Percentiles rank a stretch among this genome's conserved stretches.
phyloP scores from a whole-genome alignment of 306 rosid species.

The Prunus campanulata region DNA sequence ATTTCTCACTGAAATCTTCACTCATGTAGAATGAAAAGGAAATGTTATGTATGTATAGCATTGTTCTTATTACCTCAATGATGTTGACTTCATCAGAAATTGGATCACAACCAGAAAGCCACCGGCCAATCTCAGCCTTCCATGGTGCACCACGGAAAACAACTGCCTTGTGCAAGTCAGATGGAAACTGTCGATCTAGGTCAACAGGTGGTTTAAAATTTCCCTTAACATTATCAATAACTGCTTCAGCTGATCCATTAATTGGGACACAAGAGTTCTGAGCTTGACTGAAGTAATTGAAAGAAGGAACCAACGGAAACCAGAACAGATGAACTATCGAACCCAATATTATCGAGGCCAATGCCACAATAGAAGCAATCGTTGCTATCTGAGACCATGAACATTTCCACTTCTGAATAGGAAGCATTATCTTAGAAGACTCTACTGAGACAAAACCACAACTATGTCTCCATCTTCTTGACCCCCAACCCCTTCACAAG shows the following conservation, averaged over 20 bases:
- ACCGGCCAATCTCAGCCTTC: conserved; percentile 83
- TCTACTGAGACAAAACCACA: conserved; percentile 21
- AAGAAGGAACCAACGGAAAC: conserved; percentile 74
- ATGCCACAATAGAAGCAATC: conserved; percentile 57
- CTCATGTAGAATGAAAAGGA: not conserved
- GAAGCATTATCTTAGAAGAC: conserved; percentile 49
- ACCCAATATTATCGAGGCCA: conserved; percentile 62
- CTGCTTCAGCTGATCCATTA: conserved; percentile 37
- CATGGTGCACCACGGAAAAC: conserved; percentile 80
- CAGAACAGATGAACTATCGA: conserved; percentile 70
- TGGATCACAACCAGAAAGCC: conserved; percentile 86
- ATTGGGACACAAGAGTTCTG: conserved; percentile 47
- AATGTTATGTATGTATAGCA: not conserved
- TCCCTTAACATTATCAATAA: conserved; percentile 27
- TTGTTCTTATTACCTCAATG: conserved; percentile 60
- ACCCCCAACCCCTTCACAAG: conserved; percentile 24
- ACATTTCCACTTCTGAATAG: conserved; percentile 57
- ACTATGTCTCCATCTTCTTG: conserved; percentile 28
- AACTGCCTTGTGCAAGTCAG: conserved; percentile 63
- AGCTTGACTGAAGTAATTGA: conserved; percentile 57
- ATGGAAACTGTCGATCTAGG: conserved; percentile 52
- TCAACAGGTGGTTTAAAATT: conserved; percentile 30
- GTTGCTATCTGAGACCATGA: conserved; percentile 70
- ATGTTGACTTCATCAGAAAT: conserved; percentile 54
- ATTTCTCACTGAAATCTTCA: not conserved